These are phyloP conservation scores for Nothopassalora personata DNA, from an alignment of 2,329 filamentous ascomycete genomes.

Conservation along the genomic window DNA sequence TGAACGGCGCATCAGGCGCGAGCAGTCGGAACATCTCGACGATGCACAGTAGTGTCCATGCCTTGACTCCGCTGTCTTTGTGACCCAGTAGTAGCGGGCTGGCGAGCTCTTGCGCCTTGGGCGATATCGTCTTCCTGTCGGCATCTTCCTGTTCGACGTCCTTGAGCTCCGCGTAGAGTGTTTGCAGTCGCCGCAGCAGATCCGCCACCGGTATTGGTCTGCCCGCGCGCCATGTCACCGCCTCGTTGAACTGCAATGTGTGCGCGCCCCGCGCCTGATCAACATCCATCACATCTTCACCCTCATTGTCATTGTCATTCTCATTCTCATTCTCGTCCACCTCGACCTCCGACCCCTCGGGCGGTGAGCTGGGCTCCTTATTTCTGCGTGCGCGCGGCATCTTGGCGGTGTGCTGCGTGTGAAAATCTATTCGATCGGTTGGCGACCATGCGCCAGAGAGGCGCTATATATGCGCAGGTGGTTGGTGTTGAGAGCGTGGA, in stretches of 20 bases:
- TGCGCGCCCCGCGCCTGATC: conserved; percentile 15
- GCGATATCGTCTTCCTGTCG: conserved; percentile 74
- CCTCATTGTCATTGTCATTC: conserved; percentile 17
- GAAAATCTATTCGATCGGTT: background rate
- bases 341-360: conserved; percentile 16
- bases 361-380: conserved; percentile 14
- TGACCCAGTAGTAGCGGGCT: conserved; percentile 77
- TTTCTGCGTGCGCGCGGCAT: conserved; percentile 18
- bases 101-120: conserved; percentile 79
- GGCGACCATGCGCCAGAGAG: background rate
- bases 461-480: background rate
- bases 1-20: conserved; percentile 92
- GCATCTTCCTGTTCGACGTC: conserved; percentile 83
- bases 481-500: background rate
- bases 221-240: conserved; percentile 85
- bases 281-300: conserved; percentile 16
- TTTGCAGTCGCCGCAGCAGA: conserved; percentile 73
- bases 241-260: conserved; percentile 70
- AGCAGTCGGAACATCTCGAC: conserved; percentile 90
- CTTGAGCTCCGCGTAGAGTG: conserved; percentile 74
- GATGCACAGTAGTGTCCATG: conserved; percentile 80
- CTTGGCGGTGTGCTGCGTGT: background rate
- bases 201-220: conserved; percentile 81
- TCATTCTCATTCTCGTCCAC: conserved; percentile 18
- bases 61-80: conserved; percentile 89